Evolutionary conservation across 2,329 filamentous ascomycete species (phyloP).

Genomic region (Parafenestella ontariensis): DNA sequence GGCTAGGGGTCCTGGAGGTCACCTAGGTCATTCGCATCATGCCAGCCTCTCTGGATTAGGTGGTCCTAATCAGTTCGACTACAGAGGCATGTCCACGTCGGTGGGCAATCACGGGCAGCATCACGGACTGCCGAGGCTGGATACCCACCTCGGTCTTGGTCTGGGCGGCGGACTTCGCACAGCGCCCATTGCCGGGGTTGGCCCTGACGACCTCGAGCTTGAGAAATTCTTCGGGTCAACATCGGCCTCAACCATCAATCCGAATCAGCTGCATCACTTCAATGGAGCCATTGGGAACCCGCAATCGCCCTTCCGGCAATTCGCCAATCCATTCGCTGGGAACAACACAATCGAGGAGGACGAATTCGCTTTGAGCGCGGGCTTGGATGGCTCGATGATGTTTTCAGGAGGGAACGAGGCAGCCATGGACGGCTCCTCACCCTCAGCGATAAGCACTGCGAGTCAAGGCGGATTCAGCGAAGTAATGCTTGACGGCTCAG

Average conservation of each 20-base stretch:
- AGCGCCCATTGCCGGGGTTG: conserved; percentile 66
- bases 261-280: conserved; percentile 82
- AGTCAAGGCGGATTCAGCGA: conserved; percentile 93
- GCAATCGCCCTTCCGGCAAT: conserved; percentile 56
- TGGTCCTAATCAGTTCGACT: conserved; percentile 64
- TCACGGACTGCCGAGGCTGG: conserved; percentile 79
- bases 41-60: conserved; percentile 74
- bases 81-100: conserved; percentile 74
- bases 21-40: conserved; percentile 70
- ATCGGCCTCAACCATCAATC: conserved; percentile 65
- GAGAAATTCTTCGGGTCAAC: conserved; percentile 71
- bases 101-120: conserved; percentile 70
- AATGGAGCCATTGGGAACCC: conserved; percentile 73
- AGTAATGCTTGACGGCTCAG: conserved; percentile 80
- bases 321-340: conserved; percentile 61
- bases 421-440: conserved; percentile 90
- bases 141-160: conserved; percentile 78
- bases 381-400: conserved; percentile 73
- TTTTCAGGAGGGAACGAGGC: conserved; percentile 70
- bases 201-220: conserved; percentile 69
- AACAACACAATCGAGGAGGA: conserved; percentile 72
- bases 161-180: conserved; percentile 74
- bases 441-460: conserved; percentile 92
- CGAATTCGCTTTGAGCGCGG: conserved; percentile 85
- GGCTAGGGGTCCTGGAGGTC: conserved; percentile 58